A percentile compares a stretch with the other conserved stretches of the same genome.
Evolutionary conservation across 2,329 filamentous ascomycete genomes (phyloP).

Genomic region (Talaromyces funiculosus): DNA sequence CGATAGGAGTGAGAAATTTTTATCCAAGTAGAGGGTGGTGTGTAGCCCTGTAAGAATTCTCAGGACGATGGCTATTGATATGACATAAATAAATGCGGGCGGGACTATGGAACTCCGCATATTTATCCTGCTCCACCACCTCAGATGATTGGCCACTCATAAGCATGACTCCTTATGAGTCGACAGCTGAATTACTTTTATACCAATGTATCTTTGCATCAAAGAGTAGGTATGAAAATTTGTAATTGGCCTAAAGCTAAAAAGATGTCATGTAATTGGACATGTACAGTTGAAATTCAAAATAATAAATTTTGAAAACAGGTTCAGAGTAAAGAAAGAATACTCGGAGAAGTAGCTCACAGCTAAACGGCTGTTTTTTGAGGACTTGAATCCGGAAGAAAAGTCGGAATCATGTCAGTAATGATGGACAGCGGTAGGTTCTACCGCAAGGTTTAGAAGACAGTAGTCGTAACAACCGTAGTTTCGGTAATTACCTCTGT

Average conservation of each 20-base stretch:
- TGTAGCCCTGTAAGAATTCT: not conserved
- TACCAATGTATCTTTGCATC: no score
- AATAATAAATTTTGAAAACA: not conserved
- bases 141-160: not conserved
- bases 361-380: not conserved
- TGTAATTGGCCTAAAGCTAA: not conserved
- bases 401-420: not conserved
- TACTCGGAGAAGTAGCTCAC: not conserved
- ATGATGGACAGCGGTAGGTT: not conserved
- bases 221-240: not conserved
- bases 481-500: not conserved
- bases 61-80: not conserved
- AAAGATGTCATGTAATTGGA: not conserved
- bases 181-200: no score
- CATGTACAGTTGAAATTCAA: not conserved
- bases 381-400: not conserved
- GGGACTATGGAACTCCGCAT: not conserved
- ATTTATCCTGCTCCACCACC: not conserved
- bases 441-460: not conserved
- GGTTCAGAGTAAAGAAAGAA: not conserved
- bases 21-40: not conserved
- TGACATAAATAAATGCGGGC: constrained; percentile 8
- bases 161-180: constrained; percentile 11
- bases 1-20: not conserved
- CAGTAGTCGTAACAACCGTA: not conserved